Evolutionary conservation across 805 yeast genomes (phyloP).

Genomic region (Suhomyces xylopsoci): DNA sequence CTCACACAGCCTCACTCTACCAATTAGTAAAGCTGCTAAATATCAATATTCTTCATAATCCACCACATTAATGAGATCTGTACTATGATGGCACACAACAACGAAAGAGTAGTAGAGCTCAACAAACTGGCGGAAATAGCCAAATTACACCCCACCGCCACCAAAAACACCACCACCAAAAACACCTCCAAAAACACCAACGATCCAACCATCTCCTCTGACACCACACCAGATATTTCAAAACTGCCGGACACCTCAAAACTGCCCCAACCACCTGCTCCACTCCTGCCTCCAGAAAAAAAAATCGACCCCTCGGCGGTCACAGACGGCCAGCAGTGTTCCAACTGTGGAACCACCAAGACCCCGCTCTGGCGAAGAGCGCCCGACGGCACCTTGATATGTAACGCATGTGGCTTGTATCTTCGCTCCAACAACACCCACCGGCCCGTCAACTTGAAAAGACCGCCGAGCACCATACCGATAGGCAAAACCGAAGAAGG

Average conservation of each 20-base stretch:
- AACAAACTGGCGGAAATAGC: background rate
- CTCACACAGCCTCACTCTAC: too few relatives aligned
- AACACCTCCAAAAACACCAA: too few relatives aligned
- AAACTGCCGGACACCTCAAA: too few relatives aligned
- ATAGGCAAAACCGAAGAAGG: constrained; percentile 47
- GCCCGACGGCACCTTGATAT: constrained; percentile 52
- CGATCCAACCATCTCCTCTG: too few relatives aligned
- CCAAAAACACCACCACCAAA: background rate
- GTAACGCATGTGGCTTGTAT: constrained; percentile 62
- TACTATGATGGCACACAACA: constrained; percentile 1
- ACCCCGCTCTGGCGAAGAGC: constrained; percentile 61
- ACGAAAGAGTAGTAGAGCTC: background rate
- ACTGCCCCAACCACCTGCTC: background rate
- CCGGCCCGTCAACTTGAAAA: constrained; percentile 63
- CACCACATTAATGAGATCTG: background rate
- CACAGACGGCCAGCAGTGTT: constrained; percentile 44
- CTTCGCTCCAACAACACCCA: constrained; percentile 58
- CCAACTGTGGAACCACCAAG: constrained; percentile 54
- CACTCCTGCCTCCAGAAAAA: background rate
- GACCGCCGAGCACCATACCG: constrained; percentile 51
- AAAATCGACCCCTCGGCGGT: background rate
- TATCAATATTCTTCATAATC: too few relatives aligned
- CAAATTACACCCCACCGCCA: background rate
- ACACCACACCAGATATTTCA: too few relatives aligned
- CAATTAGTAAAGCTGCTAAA: background rate